Base-by-base conservation (phyloP, 306 rosid genomes). In the Castanea crenata region DNA sequence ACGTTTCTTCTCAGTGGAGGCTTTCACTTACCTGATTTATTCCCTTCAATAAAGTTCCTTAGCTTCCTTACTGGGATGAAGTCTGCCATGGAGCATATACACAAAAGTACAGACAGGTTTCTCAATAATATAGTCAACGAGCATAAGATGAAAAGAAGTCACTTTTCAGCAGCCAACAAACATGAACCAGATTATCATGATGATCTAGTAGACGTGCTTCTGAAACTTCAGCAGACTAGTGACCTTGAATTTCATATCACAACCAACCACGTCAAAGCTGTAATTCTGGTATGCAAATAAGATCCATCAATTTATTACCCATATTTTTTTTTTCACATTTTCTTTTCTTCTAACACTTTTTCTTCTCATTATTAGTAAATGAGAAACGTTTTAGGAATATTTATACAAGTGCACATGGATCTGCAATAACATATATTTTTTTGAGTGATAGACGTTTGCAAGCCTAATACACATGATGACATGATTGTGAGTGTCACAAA, bases 11-110 rank as follows among this genome's bases (percentile, higher is more conserved):
- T 52, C 2, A 35, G 38, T 11, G 31, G 56, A 14, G 74, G 83
- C 4, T 63, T 73, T 20, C n/a, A 23, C 1, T 2, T 73, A 31
- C 68, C 67, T 12, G 71, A 63, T 52, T 25, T 68, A 9, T 79
- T 71, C 64, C 83, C 83, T 63, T 79, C 83, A 0, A 7, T 79
- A 5, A 63, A 32, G 11, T 51, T 34, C 14, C 29, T 79, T 11
- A 7, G 21, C 18, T 27, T 16, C 51, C 31, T 73, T 38, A 78
- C 76, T 44, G 82, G 82, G 23, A 27, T 46, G 15, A 78, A 61
- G 78, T 12, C 74, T 10, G 20, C 62, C 2, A 1, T 64, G 14
- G 21, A 61, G 21, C 64, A 69, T 18, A 34, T 73, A 12, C 63
- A 19, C 5, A 4, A 4, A 15, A 79, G 38, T 1, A 13, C 32